phyloP scores from a whole-genome alignment of 352 stramenopile genomes.

The Globisporangium acanthophoron region DNA sequence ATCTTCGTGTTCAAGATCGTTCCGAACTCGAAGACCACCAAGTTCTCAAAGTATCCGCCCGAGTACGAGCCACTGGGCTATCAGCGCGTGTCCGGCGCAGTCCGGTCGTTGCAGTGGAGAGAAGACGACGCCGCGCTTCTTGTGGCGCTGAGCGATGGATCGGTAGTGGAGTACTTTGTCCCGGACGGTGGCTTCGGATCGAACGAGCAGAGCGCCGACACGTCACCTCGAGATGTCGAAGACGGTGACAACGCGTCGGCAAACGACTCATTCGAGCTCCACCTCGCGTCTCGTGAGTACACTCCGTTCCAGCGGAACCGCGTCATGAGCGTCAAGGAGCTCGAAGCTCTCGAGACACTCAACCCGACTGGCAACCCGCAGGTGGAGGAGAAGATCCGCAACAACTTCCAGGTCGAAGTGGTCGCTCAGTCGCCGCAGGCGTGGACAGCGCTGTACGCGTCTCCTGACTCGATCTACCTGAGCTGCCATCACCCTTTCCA shows the following conservation, averaged over 20 bases:
- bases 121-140: conserved; percentile 62
- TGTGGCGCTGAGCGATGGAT: conserved; percentile 46
- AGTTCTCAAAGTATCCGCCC: conserved; percentile 43
- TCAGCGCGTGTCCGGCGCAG: conserved; percentile 27
- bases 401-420: conserved; percentile 42
- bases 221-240: conserved; percentile 3
- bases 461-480: conserved; percentile 34
- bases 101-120: conserved; percentile 60
- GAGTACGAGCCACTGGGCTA: conserved; percentile 82
- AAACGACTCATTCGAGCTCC: conserved; percentile 44
- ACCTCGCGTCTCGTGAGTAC: conserved; percentile 36
- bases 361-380: conserved; percentile 31
- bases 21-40: conserved; percentile 38
- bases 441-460: conserved; percentile 38
- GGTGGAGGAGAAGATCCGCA: conserved; percentile 42
- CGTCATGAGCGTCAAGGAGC: conserved; percentile 43
- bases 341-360: conserved; percentile 37
- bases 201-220: not conserved
- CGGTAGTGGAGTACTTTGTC: conserved; percentile 66
- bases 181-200: conserved; percentile 21
- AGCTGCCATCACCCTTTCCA: conserved; percentile 36
- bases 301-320: conserved; percentile 35
- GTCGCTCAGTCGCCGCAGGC: conserved; percentile 17
- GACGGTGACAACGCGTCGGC: conserved; percentile 23
- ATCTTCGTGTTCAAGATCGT: conserved; percentile 85